Base-by-base conservation (phyloP, 495 filamentous ascomycete species). In the Friedmanniomyces simplex region DNA sequence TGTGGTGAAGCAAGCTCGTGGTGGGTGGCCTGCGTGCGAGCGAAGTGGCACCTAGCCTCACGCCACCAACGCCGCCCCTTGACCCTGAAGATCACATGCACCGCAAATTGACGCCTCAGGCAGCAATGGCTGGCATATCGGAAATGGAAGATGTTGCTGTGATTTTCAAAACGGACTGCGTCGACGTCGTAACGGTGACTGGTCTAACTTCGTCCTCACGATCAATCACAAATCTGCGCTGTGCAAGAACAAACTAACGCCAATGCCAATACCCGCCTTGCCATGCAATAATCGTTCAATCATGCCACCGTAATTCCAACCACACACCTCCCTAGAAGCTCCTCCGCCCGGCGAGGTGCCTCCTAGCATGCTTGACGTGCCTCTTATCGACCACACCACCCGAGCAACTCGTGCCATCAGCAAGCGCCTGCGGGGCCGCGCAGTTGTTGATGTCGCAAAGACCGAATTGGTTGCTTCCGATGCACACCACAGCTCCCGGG, bases 401-500 rank as follows among this genome's bases (percentile, higher is more conserved):
- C n/a, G 60, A 50, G 57, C 70, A 72, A 6, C 54, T 43, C 0
- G 61, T 72, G 21, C 70, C 70, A 6, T 55, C 50, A 14, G 70
- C 65, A n/a, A 72, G 52, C 22, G 55, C 55, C 46, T 71, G 63
- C 1, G 61, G 54, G 21, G 66, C 49, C 16, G 67, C 70, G 49
- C 49, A 67, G 50, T 66, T 66, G 24, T 54, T 43, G 56, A 57
- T 54, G 59, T 68, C 54, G 64, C 70, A 72, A 46, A 69, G 39
- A 39, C 68, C 70, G 50, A 64, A 72, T 41, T 66, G 57, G 18
- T 18, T 54, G 32, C 8, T 50, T 60, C 68, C 63, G 24, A 67
- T 65, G 64, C 70, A 72, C 57, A 72, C 61, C 13, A 72, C 55
- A 18, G 43, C 59, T 43, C 68, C 70, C 4, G 65, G 55, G 51